phyloP scores from a whole-genome alignment of 2,329 filamentous ascomycete genomes.

The Claviceps sp. region DNA sequence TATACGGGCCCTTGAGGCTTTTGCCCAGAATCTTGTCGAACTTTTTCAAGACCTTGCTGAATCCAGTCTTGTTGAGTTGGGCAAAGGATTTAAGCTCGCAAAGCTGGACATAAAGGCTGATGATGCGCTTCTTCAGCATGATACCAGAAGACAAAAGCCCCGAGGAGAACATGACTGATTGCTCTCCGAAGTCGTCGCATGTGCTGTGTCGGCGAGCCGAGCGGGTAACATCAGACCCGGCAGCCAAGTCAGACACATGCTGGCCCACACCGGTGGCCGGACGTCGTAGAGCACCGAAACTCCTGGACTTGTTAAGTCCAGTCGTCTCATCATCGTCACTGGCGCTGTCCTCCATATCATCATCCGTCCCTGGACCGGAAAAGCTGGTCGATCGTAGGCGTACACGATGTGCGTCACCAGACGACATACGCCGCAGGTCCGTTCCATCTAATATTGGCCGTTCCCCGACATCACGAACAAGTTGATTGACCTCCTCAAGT shows the following conservation, averaged over 20 bases:
- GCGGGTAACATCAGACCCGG: slow-evolving; percentile 45
- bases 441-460: slow-evolving; percentile 37
- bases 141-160: slow-evolving; percentile 54
- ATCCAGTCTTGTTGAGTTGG: slow-evolving; percentile 92
- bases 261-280: slow-evolving; percentile 23
- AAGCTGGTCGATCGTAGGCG: slow-evolving; percentile 19
- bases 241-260: slow-evolving; percentile 42
- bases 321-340: slow-evolving; percentile 50
- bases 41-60: slow-evolving; percentile 93
- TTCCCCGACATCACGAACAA: slow-evolving; percentile 64
- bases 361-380: slow-evolving; percentile 34
- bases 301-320: slow-evolving; percentile 33
- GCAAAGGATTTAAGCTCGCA: slow-evolving; percentile 94
- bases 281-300: slow-evolving; percentile 26
- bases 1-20: slow-evolving; percentile 63
- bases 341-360: slow-evolving; percentile 44
- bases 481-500: slow-evolving; percentile 61
- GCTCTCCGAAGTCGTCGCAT: slow-evolving; percentile 69
- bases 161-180: slow-evolving; percentile 51
- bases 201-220: slow-evolving; percentile 50
- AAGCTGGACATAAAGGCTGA: slow-evolving; percentile 77
- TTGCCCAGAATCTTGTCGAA: slow-evolving; percentile 93
- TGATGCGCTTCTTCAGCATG: slow-evolving; percentile 82
- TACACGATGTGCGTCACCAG: slow-evolving; percentile 13
- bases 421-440: slow-evolving; percentile 21